These are phyloP conservation scores for Ceratobasidium sp. DNA, from an alignment of 1,284 basidiomycete species.

Conservation along the genomic window DNA sequence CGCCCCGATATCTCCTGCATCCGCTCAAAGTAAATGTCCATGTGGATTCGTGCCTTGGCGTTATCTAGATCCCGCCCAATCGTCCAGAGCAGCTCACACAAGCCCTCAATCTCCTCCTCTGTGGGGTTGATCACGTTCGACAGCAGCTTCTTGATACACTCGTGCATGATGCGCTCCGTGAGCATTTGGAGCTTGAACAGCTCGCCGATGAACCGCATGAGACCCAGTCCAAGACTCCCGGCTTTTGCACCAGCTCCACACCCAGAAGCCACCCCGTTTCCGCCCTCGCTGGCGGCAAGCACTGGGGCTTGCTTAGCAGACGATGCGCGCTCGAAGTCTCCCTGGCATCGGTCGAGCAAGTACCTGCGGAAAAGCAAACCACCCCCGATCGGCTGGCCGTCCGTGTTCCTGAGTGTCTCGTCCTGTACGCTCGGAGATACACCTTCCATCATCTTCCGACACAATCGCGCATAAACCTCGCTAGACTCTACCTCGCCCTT, in stretches of 20 bases:
- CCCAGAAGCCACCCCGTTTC: slow-evolving; percentile 66
- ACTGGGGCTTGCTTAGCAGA: slow-evolving; percentile 54
- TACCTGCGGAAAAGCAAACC: slow-evolving; percentile 79
- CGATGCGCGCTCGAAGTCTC: slow-evolving; percentile 73
- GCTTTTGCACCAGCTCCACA: slow-evolving; percentile 93
- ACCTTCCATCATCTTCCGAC: slow-evolving; percentile 92
- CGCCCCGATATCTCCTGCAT: slow-evolving; percentile 85
- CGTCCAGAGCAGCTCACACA: slow-evolving; percentile 92
- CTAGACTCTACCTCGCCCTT: slow-evolving; percentile 96
- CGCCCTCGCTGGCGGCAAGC: slow-evolving; percentile 63
- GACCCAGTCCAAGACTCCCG: slow-evolving; percentile 95
- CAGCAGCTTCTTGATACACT: slow-evolving; percentile 94
- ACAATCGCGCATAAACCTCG: slow-evolving; percentile 96
- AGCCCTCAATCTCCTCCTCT: slow-evolving; percentile 96
- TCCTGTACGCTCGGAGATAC: slow-evolving; percentile 90
- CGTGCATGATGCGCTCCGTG: slow-evolving; percentile 94
- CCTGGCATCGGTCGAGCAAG: slow-evolving; percentile 70
- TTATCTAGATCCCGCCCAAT: slow-evolving; percentile 87
- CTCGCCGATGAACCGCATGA: slow-evolving; percentile 98
- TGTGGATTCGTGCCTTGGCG: slow-evolving; percentile 82
- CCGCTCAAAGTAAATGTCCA: slow-evolving; percentile 93
- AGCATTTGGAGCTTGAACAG: slow-evolving; percentile 98
- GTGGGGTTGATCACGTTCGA: slow-evolving; percentile 93
- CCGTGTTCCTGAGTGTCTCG: slow-evolving; percentile 79
- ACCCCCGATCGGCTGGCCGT: slow-evolving; percentile 81